Evolutionary conservation across 2,329 filamentous ascomycete genomes (phyloP).

Genomic region (Epichloe brachyelytri): DNA sequence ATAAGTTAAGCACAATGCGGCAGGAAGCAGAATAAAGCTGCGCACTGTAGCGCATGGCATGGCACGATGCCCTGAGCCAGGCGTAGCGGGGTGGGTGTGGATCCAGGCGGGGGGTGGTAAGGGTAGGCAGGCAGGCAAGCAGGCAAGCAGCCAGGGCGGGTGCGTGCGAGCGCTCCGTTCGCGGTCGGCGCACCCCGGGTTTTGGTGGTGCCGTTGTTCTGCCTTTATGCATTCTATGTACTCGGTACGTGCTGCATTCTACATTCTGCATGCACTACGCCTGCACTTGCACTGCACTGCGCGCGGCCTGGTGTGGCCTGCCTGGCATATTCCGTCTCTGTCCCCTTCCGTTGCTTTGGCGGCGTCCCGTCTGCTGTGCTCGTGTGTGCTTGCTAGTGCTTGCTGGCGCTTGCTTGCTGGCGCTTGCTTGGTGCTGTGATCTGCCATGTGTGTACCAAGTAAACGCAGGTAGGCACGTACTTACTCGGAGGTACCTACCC

Average conservation of each 20-base stretch:
- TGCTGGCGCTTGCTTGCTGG: no score
- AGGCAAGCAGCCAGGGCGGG: neutral
- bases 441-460: no score
- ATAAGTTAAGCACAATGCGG: neutral
- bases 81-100: neutral
- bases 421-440: no score
- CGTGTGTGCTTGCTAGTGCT: no score
- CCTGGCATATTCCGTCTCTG: neutral
- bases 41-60: neutral
- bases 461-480: no score
- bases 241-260: neutral
- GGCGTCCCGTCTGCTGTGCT: conserved; percentile 1
- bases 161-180: neutral
- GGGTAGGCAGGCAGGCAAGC: neutral
- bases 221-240: neutral
- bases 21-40: neutral
- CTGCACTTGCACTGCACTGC: neutral
- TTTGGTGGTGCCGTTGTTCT: neutral
- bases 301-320: neutral
- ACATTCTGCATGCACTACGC: neutral
- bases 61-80: neutral
- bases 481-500: no score
- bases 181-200: neutral
- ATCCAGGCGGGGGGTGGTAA: neutral
- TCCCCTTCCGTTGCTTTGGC: neutral